Base-by-base conservation (phyloP, 768 basidiomycete genomes). In the Suillus brevipes region DNA sequence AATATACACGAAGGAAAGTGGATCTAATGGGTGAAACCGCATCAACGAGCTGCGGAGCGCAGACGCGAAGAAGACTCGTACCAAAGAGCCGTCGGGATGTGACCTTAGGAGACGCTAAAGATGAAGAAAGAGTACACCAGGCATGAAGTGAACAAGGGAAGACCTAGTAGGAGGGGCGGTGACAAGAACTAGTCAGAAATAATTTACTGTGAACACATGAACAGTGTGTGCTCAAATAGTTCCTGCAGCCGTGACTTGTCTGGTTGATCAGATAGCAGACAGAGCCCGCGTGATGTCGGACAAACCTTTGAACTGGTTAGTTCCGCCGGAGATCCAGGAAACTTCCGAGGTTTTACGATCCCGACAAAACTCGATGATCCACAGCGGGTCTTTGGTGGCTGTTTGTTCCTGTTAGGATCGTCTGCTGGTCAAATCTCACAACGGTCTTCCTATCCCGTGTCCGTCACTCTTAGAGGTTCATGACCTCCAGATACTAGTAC, bases 1-100 rank as follows among this genome's bases (percentile, higher is more conserved):
- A 78, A 78, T 77, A 77, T 78, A 77, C 75, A 71, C 66, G 69
- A 67, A 68, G 14, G 64, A 61, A 63, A 69, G 64, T 47, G 68
- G 66, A 67, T n/a, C 73, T 76, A 52, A n/a, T 40, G 65, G 36
- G 13, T 50, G 37, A 12, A 40, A 60, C 8, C 67, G 68, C 64
- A 34, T 55, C 31, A 34, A 55, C 56, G 59, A 59, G 7, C 36
- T 64, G 65, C 53, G 65, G 63, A 64, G 43, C 62, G 20, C 10
- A 23, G 36, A 6, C 6, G 37, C 1, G 65, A 31, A 42, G 34
- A 59, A 13, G 49, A 68, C 55, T 42, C 65, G 49, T 60, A 68
- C 43, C 49, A 58, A 65, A 64, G 63, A 59, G 13, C 53, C 37
- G 42, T 34, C 37, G 18, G 28, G 64, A 64, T 34, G 38, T 16